A percentile compares a stretch with the other conserved stretches of the same genome.
phyloP scores from a whole-genome alignment of 495 filamentous ascomycete genomes.

The Xylaria venustula region DNA sequence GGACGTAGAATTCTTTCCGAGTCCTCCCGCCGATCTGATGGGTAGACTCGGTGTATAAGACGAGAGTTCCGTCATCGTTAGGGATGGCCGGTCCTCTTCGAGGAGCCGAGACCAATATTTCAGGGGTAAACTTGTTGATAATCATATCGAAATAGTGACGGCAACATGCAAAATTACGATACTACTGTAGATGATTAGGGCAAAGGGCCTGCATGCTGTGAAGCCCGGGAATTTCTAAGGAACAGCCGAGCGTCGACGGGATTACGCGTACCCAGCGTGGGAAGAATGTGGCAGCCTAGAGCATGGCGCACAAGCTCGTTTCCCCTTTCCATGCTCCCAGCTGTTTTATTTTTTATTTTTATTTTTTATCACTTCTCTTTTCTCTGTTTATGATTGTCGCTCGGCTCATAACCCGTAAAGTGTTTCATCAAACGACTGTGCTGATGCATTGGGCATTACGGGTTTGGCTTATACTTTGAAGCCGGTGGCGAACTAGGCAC shows the following conservation, averaged over 20 bases:
- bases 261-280: not conserved
- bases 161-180: not conserved
- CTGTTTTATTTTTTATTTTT: too few relatives aligned
- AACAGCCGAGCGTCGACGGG: not conserved
- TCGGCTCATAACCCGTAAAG: too few relatives aligned
- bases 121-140: slow-evolving; percentile 21
- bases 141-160: slow-evolving; percentile 11
- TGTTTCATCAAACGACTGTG: too few relatives aligned
- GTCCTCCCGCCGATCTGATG: slow-evolving; percentile 18
- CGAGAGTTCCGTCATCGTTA: slow-evolving; percentile 26
- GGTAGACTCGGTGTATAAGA: slow-evolving; percentile 25
- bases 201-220: not conserved
- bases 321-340: too few relatives aligned
- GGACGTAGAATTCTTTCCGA: slow-evolving; percentile 18
- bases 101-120: slow-evolving; percentile 20
- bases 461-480: too few relatives aligned
- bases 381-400: too few relatives aligned
- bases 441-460: too few relatives aligned
- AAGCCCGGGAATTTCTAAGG: not conserved
- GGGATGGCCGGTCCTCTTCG: slow-evolving; percentile 17
- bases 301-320: not conserved
- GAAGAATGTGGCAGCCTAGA: slow-evolving; percentile 1
- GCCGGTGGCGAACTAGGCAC: too few relatives aligned
- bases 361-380: too few relatives aligned
- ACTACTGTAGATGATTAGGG: not conserved